Percentiles rank a stretch among this genome's conserved stretches.
Conservation (phyloP, 2,329 filamentous ascomycete species). For the Drechslerella coelobrocha region DNA sequence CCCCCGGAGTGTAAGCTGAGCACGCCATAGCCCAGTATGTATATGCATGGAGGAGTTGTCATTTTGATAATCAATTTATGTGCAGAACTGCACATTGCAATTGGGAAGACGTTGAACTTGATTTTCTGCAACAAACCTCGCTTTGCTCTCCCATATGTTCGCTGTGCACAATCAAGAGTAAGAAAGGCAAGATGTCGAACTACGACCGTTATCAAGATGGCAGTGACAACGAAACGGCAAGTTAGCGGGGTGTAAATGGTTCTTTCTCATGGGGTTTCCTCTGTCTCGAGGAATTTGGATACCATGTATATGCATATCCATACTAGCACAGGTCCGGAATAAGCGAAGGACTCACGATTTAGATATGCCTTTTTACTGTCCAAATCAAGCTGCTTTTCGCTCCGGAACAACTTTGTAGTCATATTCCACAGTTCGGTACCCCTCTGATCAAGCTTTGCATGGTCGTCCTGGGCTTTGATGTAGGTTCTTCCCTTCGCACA, state of each 20-base stretch:
- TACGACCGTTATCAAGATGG: constrained; percentile 14
- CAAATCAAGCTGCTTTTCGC: constrained; percentile 25
- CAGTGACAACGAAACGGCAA: constrained; percentile 8
- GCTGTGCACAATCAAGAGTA: constrained; percentile 47
- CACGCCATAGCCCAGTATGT: too few species aligned
- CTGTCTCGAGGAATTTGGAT: too few species aligned
- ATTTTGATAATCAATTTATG: too few species aligned
- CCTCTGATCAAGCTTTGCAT: constrained; percentile 38
- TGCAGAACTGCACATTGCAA: too few species aligned
- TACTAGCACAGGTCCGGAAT: background rate
- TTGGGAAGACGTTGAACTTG: too few species aligned
- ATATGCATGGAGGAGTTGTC: too few species aligned
- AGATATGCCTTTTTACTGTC: constrained; percentile 17
- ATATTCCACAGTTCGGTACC: constrained; percentile 44
- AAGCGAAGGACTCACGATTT: constrained; percentile 16
- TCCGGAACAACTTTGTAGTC: constrained; percentile 50
- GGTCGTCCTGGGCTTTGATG: constrained; percentile 30
- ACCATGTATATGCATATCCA: too few species aligned
- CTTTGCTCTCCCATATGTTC: constrained; percentile 38
- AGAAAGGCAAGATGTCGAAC: constrained; percentile 46
- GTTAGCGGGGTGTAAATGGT: background rate
- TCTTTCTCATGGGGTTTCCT: too few species aligned
- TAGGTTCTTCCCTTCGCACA: constrained; percentile 35
- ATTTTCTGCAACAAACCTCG: constrained; percentile 31
- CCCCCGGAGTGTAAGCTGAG: background rate